Conservation (phyloP, 1,139 yeast species). For the Candida sp. region DNA sequence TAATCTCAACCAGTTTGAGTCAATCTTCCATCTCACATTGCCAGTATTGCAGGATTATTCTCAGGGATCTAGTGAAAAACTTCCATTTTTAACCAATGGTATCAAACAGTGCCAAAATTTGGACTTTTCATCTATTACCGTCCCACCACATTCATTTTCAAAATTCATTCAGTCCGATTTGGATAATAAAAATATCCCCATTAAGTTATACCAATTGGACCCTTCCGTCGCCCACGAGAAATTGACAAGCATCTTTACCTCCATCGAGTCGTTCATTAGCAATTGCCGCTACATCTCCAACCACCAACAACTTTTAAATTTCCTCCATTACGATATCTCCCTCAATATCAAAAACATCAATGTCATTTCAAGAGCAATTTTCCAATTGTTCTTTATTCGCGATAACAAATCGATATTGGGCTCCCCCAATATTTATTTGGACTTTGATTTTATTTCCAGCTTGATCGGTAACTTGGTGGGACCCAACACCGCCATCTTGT, state of each 20-base stretch:
- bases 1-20: constrained; percentile 25
- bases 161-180: constrained; percentile 53
- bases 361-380: constrained; percentile 57
- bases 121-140: constrained; percentile 5
- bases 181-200: constrained; percentile 59
- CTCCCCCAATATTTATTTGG: constrained; percentile 14
- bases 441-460: constrained; percentile 12
- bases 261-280: constrained; percentile 21
- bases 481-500: constrained; percentile 18
- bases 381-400: constrained; percentile 58
- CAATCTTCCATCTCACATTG: constrained; percentile 10
- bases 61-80: constrained; percentile 15
- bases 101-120: constrained; percentile 10
- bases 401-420: constrained; percentile 56
- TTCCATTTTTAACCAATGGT: constrained; percentile 15
- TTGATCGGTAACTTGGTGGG: constrained; percentile 25
- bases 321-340: constrained; percentile 29
- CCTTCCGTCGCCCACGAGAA: constrained; percentile 23
- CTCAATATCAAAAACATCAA: constrained; percentile 28
- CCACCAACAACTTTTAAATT: constrained; percentile 32
- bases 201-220: constrained; percentile 27
- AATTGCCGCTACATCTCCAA: constrained; percentile 20
- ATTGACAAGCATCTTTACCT: constrained; percentile 32
- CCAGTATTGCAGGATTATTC: neutral
- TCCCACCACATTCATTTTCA: constrained; percentile 32